Evolutionary conservation across 768 basidiomycete species (phyloP), one percentile per base, ranked within the genome.

Genomic region (Hypsizygus marmoreus): DNA sequence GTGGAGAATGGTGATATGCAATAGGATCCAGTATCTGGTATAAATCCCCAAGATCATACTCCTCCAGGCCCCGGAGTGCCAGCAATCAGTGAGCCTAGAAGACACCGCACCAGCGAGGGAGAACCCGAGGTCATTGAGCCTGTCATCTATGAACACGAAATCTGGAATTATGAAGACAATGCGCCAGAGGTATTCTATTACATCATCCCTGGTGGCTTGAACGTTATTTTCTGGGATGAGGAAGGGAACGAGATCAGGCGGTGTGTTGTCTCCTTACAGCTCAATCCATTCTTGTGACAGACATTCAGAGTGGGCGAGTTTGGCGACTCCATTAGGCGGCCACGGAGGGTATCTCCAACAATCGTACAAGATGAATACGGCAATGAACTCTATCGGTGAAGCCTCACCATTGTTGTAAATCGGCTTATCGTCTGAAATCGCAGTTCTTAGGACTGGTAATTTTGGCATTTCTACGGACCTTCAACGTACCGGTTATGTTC

Each of bases 211-310:
- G 73, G 72, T 13, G 85, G 83, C 16, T 68, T 80, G 49, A 76
- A 81, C 47, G 80, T 87, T 4, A 74, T 87, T 35, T 86, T 88
- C 54, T 75, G 82, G 60, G 85, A 87, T 55, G 77, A 80, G 52
- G 63, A 72, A 14, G 85, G 85, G 16, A 76, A 79, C 43, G 82
- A 82, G 55, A 79, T 86, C 19, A 76, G 78, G 2, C 78, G 84
- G 84, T 81, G 64, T 43, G 57, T 29, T 34, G 23, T 40, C 31
- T 24, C 34, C n/a, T 9, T 20, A n/a, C 2, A 11, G 24, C 39
- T 16, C 14, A 23, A 14, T 41, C 13, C 30, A 11, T 22, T 33
- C 16, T 4, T 10, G 35, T 12, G 36, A 40, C 30, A 23, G 35
- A 12, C 22, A 12, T 23, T 4, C 42, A 83, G 81, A 55, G 76